Evolutionary conservation across 2,329 filamentous ascomycete species (phyloP).

Genomic region (Alternaria triticina): DNA sequence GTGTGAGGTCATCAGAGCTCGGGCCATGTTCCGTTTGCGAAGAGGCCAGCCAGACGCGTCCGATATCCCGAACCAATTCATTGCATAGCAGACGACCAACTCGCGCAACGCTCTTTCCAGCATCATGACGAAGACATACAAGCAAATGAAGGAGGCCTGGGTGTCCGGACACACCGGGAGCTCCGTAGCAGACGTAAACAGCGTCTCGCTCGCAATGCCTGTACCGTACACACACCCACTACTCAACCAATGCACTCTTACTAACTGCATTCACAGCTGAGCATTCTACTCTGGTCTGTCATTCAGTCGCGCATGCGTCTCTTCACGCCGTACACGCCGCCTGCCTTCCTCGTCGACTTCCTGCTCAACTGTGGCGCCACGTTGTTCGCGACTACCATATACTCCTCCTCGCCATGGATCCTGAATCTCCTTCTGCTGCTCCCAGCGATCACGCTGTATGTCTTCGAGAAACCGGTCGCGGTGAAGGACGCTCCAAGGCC

Average conservation of each 20-base stretch:
- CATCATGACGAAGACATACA: constrained; percentile 68
- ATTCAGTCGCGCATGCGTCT: constrained; percentile 84
- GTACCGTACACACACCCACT: constrained; percentile 58
- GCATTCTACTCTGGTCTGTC: constrained; percentile 85
- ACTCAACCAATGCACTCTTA: constrained; percentile 11
- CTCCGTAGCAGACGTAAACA: constrained; percentile 82
- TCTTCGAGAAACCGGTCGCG: constrained; percentile 41
- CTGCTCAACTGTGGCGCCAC: constrained; percentile 83
- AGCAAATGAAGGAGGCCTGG: constrained; percentile 91
- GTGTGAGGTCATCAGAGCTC: constrained; percentile 14
- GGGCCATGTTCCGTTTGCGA: constrained; percentile 4
- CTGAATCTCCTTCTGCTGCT: constrained; percentile 76
- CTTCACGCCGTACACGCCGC: constrained; percentile 75
- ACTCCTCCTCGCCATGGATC: constrained; percentile 75
- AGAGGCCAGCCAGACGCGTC: constrained; percentile 31
- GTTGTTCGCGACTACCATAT: constrained; percentile 84
- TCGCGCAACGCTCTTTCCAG: constrained; percentile 10
- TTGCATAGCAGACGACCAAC: constrained; percentile 16
- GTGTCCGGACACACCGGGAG: constrained; percentile 91
- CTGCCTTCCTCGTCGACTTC: constrained; percentile 79
- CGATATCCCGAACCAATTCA: constrained; percentile 5
- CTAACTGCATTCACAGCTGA: constrained; percentile 64
- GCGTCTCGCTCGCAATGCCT: constrained; percentile 82
- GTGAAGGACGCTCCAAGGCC: constrained; percentile 25
- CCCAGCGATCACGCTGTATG: constrained; percentile 70